These are phyloP conservation scores for Passalora sequoiae DNA, from an alignment of 2,329 filamentous ascomycete genomes.

Conservation along the genomic window DNA sequence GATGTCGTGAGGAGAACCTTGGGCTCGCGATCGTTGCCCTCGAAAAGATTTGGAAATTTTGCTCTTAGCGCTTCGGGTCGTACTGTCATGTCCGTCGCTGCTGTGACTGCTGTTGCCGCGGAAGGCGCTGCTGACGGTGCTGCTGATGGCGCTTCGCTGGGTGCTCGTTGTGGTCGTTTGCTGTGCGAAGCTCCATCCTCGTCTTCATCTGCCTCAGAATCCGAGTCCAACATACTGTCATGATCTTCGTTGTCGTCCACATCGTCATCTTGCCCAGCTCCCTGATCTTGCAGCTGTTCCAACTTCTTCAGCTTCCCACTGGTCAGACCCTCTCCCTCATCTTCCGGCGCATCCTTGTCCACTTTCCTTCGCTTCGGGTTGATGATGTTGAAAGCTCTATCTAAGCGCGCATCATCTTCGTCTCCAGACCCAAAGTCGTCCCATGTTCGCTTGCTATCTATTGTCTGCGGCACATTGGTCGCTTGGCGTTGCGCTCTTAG, in stretches of 20 bases:
- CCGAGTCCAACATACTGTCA: constrained; percentile 72
- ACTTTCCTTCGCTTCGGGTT: constrained; percentile 43
- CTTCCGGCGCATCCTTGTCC: constrained; percentile 24
- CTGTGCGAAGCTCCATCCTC: constrained; percentile 27
- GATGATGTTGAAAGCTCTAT: constrained; percentile 43
- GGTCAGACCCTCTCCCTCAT: constrained; percentile 11
- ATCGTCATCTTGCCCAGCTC: constrained; percentile 11
- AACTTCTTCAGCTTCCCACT: constrained; percentile 12
- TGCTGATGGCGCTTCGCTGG: constrained; percentile 45
- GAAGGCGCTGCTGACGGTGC: constrained; percentile 40
- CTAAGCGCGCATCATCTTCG: constrained; percentile 36
- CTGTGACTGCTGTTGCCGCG: constrained; percentile 33
- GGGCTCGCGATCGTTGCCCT: constrained; percentile 53
- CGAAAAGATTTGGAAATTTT: constrained; percentile 58
- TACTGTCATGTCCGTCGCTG: constrained; percentile 55
- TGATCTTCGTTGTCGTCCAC: constrained; percentile 46
- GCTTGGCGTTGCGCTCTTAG: constrained; percentile 67
- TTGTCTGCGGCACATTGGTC: constrained; percentile 71
- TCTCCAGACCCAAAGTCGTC: constrained; percentile 51
- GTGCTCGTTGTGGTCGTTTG: constrained; percentile 27
- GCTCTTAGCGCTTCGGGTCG: constrained; percentile 57
- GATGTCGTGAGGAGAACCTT: constrained; percentile 91
- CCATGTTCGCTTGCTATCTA: constrained; percentile 87
- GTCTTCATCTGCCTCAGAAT: constrained; percentile 46
- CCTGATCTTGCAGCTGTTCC: constrained; percentile 16